Conservation (phyloP, 148 eudicot genomes). For the Hydrangea macrophylla region DNA sequence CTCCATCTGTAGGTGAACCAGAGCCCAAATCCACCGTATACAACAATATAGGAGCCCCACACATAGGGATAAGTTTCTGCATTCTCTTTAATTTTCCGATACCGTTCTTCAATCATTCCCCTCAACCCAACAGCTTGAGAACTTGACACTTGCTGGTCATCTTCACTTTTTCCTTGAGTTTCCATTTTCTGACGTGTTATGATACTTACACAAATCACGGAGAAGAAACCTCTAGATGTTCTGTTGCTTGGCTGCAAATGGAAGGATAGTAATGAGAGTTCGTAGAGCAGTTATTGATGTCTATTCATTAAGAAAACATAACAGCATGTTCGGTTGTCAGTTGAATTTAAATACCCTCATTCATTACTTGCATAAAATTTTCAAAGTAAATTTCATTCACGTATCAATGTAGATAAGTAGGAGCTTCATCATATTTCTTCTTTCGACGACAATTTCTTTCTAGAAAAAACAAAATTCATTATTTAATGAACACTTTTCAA, state of each 20-base stretch:
- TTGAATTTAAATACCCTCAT: too few species aligned
- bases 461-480: too few species aligned
- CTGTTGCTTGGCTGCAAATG: background rate
- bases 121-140: slow-evolving; percentile 29
- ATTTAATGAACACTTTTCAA: too few species aligned
- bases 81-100: slow-evolving; percentile 54
- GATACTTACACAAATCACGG: background rate
- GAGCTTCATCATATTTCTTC: too few species aligned
- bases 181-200: slow-evolving; percentile 24
- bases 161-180: slow-evolving; percentile 32
- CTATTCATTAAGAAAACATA: background rate
- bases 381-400: too few species aligned
- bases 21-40: slow-evolving; percentile 81
- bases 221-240: background rate
- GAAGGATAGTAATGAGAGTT: background rate
- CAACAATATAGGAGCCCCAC: slow-evolving; percentile 76
- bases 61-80: slow-evolving; percentile 82
- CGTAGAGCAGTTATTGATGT: background rate
- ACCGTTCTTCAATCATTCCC: slow-evolving; percentile 40
- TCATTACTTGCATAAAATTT: too few species aligned
- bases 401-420: too few species aligned
- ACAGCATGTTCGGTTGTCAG: too few species aligned
- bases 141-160: slow-evolving; percentile 27
- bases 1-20: slow-evolving; percentile 77
- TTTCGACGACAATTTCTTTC: too few species aligned